Base-by-base conservation (phyloP, 2,329 filamentous ascomycete genomes). In the Alternaria alternata region DNA sequence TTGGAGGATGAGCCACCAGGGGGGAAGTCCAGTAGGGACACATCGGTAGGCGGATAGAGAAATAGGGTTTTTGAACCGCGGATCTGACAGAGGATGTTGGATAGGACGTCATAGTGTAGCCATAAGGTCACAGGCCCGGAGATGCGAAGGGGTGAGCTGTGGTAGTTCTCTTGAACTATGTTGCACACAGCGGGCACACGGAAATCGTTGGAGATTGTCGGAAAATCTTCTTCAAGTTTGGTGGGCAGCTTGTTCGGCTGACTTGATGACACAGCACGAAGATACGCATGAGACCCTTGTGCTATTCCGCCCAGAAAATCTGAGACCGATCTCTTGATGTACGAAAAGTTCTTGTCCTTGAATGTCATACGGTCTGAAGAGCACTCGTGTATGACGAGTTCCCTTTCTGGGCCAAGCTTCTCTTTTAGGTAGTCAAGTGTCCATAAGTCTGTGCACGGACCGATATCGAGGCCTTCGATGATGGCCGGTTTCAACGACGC, bases 51-150 rank as follows among this genome's bases (percentile, higher is more conserved):
- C 1, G 92, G 92, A 74, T 93, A 97, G 1, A 97, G 83, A 5
- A 92, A 78, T 59, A 96, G 83, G 28, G 86, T 85, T 74, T 95
- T 96, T 1, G 85, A 84, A 5, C 93, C 93, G 38, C 81, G 80
- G 52, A 96, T 85, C 74, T 97, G 93, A 70, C 89, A 93, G 61
- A 95, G 89, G 4, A 96, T 83, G 70, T 96, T 97, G 51, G 92
- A 91, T 85, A 96, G 93, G 16, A 95, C 92, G 79, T 96, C 92
- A 80, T 95, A 96, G 78, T 96, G 92, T 32, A 96, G 83, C 93
- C 94, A 97, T 87, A 97, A 91, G 41, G 89, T 90, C 11, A 94
- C 91, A 2, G 87, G 87, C 1, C 92, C 92, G 4, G 91, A 94
- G 61, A 96, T 88, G 20, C 93, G 86, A 24, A 96, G 79, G 0